Base-by-base conservation (phyloP, 495 filamentous ascomycete species). In the Trichoderma asperelloides region DNA sequence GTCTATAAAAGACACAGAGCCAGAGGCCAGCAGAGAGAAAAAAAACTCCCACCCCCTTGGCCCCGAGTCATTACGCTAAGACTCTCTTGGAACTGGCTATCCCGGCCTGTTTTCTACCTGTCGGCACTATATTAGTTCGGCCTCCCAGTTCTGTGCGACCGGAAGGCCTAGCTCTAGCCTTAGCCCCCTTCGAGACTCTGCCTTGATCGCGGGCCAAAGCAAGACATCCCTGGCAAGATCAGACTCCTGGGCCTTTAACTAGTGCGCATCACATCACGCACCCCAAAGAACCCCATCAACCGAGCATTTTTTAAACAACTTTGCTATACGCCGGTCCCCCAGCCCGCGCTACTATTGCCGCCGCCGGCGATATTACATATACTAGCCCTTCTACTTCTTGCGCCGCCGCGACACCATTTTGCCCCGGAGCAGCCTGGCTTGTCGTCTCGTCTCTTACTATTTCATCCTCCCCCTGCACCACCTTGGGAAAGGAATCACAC, bases 301-400 rank as follows among this genome's bases (percentile, higher is more conserved):
- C 16, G 47, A 51, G 47, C 47, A 51, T n/a, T 51, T 51, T 51
- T 51, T 60, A 13, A 60, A 55, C 49, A 18, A 60, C 47, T 60
- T 28, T 25, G 55, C 15, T 60, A 60, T 60, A 60, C 55, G 25
- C 55, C 55, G 55, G 23, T 28, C 15, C 55, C 55, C 55, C 55
- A 60, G 55, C n/a, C 55, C 55, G 55, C 55, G 55, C 55, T 60
- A 60, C 27, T 30, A 60, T 30, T 60, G 55, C 55, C 55, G 55
- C 55, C 55, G 55, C 55, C 55, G 55, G 55, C 55, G 55, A 60
- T 60, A 60, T 60, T 51, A 60, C 55, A 60, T 60, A 60, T 60
- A 60, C 55, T 60, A 60, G 47, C 47, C 47, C 49, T 13, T 37
- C 23, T 30, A 21, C 55, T n/a, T 11, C 27, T 30, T 27, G 55